These are phyloP conservation scores for Suillus bovinus DNA, from an alignment of 768 basidiomycete genomes.

Conservation along the genomic window DNA sequence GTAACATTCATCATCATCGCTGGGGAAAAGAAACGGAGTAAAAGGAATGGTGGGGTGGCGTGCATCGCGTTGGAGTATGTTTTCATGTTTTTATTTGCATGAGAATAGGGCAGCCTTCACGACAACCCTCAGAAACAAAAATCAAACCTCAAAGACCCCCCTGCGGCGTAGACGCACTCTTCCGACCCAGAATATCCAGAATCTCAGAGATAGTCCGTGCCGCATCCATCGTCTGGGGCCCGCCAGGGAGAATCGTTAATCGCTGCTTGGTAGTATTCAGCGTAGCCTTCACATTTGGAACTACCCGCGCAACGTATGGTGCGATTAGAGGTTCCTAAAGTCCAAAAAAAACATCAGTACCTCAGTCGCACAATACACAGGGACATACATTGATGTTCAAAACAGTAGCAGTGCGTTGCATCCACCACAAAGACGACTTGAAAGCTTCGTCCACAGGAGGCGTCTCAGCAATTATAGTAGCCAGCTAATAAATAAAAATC, in stretches of 20 bases:
- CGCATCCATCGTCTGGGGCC: constrained; percentile 64
- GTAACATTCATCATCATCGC: constrained; percentile 4
- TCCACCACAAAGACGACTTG: constrained; percentile 85
- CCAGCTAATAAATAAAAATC: constrained; percentile 48
- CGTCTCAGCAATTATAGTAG: constrained; percentile 71
- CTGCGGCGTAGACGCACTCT: constrained; percentile 24
- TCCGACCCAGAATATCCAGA: constrained; percentile 64
- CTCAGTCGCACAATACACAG: not conserved
- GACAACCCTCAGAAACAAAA: not conserved
- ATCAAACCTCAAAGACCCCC: not conserved
- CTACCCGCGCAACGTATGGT: constrained; percentile 78
- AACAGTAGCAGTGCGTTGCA: constrained; percentile 70
- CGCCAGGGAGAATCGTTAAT: constrained; percentile 73
- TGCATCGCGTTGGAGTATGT: constrained; percentile 2
- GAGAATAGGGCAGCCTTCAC: not conserved
- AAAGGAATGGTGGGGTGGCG: not conserved
- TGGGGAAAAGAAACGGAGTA: constrained; percentile 5
- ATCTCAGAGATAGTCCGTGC: constrained; percentile 72
- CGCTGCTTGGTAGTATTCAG: constrained; percentile 81
- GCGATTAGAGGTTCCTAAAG: constrained; percentile 75
- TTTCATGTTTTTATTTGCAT: not conserved
- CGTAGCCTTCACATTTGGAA: constrained; percentile 76
- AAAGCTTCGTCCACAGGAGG: constrained; percentile 78
- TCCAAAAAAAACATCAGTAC: not conserved
- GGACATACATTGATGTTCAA: constrained; percentile 67